Base-by-base conservation (phyloP, 345 rosid species). In the Anastatica hierochuntica region DNA sequence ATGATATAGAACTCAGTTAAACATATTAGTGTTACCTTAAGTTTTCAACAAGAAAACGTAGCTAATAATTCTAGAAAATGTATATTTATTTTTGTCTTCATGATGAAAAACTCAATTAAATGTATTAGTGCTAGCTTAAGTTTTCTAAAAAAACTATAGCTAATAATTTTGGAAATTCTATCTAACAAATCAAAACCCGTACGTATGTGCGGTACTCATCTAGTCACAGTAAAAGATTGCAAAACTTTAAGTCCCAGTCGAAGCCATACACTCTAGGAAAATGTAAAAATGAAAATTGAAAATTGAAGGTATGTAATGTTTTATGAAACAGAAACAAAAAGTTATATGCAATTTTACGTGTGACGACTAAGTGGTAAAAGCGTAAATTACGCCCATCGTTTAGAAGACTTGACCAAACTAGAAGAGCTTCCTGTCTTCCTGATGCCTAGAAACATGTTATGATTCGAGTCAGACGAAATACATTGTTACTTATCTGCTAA, bases 371-470 rank as follows among this genome's bases (percentile, higher is more conserved):
- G 26, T 42, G 6, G 44, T 51, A 43, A 43, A 34, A 44, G 31
- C 31, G 38, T 62, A 13, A 43, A 19, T 74, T 72, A 79, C 54
- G 62, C 65, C 79, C 79, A 77, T 48, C 76, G 56, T 54, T 60
- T 73, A 7, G 76, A 62, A 40, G 83, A 63, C 66, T 75, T 83
- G 37, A 44, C 29, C 8, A 61, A n/a, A 55, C 66, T 53, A 12
- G 79, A 51, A 62, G 57, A 37, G 30, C 49, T 63, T 14, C 50
- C 30, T 10, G 81, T 50, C 66, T 53, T 75, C 70, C 55, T 76
- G 24, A 53, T 27, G 60, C 74, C 88, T 88, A 36, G 56, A 67
- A 13, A 19, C 18, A 38, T 38, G 58, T 13, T 20, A 21, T n/a
- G n/a, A 8, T 49, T 56, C 42, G 33, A n/a, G n/a, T n/a, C n/a